These are phyloP conservation scores for Aspergillus sp. DNA, from an alignment of 2,329 filamentous ascomycete genomes.

Conservation along the genomic window DNA sequence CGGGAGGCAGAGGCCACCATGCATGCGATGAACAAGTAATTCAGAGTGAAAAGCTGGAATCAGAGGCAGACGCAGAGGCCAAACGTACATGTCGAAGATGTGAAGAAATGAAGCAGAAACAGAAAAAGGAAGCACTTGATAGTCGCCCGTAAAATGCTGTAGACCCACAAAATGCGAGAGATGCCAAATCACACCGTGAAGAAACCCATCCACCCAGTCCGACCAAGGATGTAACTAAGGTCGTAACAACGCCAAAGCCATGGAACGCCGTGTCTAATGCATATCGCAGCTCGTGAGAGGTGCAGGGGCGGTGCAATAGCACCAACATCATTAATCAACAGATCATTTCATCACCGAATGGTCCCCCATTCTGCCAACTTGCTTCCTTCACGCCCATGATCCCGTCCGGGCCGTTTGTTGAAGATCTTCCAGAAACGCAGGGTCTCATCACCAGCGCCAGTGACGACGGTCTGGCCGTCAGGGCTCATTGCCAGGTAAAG, in stretches of 20 bases:
- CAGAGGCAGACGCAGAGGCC: conserved; percentile 10
- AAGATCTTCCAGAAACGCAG: conserved; percentile 97
- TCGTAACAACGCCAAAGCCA: conserved; percentile 25
- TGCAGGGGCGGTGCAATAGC: conserved; percentile 10
- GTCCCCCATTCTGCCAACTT: conserved; percentile 77
- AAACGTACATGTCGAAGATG: conserved; percentile 22
- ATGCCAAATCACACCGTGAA: conserved; percentile 26
- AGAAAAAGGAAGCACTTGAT: conserved; percentile 15
- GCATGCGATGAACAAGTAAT: conserved; percentile 6
- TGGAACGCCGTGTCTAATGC: conserved; percentile 37
- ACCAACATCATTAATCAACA: conserved; percentile 12
- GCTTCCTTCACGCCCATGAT: conserved; percentile 64
- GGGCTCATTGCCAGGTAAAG: conserved; percentile 97
- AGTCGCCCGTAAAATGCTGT: conserved; percentile 23
- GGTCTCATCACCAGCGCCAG: conserved; percentile 94
- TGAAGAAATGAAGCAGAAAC: conserved; percentile 13
- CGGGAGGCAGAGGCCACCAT: not conserved
- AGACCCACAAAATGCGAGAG: conserved; percentile 28
- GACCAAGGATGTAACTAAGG: conserved; percentile 24
- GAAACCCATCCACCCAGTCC: conserved; percentile 19
- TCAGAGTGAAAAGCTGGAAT: conserved; percentile 10
- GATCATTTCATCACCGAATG: conserved; percentile 57
- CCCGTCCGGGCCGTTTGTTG: conserved; percentile 71
- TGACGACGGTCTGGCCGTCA: conserved; percentile 89
- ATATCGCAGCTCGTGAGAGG: conserved; percentile 20